These are phyloP conservation scores for Candida qinlingensis DNA, from an alignment of 805 yeast species.

Conservation along the genomic window DNA sequence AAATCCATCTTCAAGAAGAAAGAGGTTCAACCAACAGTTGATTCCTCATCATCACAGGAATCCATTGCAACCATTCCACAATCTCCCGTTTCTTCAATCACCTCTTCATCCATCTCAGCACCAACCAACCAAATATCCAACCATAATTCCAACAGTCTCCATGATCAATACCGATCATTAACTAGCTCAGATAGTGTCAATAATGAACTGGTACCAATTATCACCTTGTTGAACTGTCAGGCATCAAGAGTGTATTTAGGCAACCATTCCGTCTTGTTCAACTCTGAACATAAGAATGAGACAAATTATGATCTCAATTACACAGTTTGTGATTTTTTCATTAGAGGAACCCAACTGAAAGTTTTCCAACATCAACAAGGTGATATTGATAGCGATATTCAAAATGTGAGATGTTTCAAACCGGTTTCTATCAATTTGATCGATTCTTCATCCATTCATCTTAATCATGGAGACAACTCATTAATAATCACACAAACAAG, in stretches of 20 bases:
- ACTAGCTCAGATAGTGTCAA: conserved; percentile 32
- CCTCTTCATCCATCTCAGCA: neutral
- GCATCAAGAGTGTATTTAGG: conserved; percentile 50
- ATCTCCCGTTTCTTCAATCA: neutral
- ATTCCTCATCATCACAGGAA: neutral
- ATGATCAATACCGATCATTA: conserved; percentile 10
- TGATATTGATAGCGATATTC: conserved; percentile 6
- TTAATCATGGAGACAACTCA: neutral
- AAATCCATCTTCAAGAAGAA: neutral
- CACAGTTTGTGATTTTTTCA: conserved; percentile 11
- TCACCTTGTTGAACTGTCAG: conserved; percentile 67
- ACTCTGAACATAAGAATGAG: conserved; percentile 9
- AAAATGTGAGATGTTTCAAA: conserved; percentile 34
- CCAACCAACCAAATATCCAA: neutral
- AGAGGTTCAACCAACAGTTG: neutral
- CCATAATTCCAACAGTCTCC: conserved; percentile 2
- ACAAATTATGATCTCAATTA: neutral
- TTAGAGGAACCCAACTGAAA: conserved; percentile 52
- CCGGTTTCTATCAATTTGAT: conserved; percentile 30
- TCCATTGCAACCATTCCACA: neutral
- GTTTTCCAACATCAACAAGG: conserved; percentile 24
- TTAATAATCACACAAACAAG: neutral
- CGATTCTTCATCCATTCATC: conserved; percentile 10
- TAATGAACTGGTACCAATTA: conserved; percentile 64
- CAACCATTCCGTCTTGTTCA: conserved; percentile 40